Evolutionary conservation across 2,329 filamentous ascomycete species (phyloP), one percentile per base, ranked within the genome.

Genomic region (Lachnellula hyalina): DNA sequence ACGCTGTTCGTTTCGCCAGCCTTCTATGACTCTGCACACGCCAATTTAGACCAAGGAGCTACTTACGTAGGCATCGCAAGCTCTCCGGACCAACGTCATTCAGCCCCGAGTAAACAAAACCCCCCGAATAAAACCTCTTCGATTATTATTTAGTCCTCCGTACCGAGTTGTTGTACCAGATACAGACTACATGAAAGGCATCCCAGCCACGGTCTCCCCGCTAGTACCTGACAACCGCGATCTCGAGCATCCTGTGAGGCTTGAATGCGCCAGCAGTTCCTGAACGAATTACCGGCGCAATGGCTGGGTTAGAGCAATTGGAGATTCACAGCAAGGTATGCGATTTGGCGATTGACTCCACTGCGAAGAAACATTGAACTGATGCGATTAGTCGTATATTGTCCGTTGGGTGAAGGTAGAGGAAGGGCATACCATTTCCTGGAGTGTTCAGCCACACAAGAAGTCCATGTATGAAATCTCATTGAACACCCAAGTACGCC

Each of bases 361-460:
- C 53, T 34, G 21, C 25, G 28, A 46, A 52, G 42, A 51, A 50
- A 49, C 48, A 32, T 53, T 55, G 44, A 65, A 51, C 58, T 62
- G 63, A 63, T 59, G 49, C 36, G 44, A 47, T 59, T 58, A 97
- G 94, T 96, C 91, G 61, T 99, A 99, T 75, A 91, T 99, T 65
- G 90, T 99, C 54, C 90, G 94, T 68, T 99, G 94, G 93, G 89
- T 96, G 64, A 87, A 90, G 70, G 93, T 96, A 64, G 86, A 91
- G 53, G 86, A 90, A 61, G 88, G 88, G 52, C 87, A 96, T 72
- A 96, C 92, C 49, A 91, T 99, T 65, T 96, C 92, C 15, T 99
- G 94, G 94, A 96, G 90, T 68, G 84, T 99, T 40, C 92, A 97
- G 70, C 94, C 94, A 44, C 91, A 97, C 72, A 97, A 96, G 77